These are phyloP conservation scores for Pseudocercospora cruenta DNA, from an alignment of 2,329 filamentous ascomycete genomes.

Conservation along the genomic window DNA sequence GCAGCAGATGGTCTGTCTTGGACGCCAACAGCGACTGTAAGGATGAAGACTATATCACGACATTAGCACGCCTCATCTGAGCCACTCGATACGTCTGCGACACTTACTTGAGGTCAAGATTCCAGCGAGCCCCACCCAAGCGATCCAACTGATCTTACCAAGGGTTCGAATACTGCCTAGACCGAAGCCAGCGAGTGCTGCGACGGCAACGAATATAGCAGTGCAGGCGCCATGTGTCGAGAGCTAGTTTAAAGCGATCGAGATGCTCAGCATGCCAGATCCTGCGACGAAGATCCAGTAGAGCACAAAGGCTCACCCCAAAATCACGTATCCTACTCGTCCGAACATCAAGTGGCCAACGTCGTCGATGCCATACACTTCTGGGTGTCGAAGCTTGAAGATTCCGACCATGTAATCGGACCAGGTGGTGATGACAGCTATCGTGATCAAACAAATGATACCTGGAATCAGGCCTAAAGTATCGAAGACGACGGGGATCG, in stretches of 20 bases:
- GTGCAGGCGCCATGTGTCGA: conserved; percentile 42
- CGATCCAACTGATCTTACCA: conserved; percentile 40
- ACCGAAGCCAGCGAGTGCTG: conserved; percentile 45
- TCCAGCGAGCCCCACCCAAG: conserved; percentile 40
- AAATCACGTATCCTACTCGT: conserved; percentile 54
- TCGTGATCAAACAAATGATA: conserved; percentile 46
- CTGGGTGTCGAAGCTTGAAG: conserved; percentile 59
- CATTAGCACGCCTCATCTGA: too few relatives aligned
- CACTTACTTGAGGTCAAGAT: conserved; percentile 28
- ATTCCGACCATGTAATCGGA: conserved; percentile 53
- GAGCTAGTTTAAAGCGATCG: conserved; percentile 34
- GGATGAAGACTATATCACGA: conserved; percentile 31
- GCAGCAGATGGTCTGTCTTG: conserved; percentile 42
- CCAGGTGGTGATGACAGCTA: conserved; percentile 54
- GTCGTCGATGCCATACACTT: conserved; percentile 63
- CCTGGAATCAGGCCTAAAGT: conserved; percentile 54
- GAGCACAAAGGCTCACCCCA: conserved; percentile 38
- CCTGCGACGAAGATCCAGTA: conserved; percentile 39
- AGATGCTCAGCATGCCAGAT: conserved; percentile 40
- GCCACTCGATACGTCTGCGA: background rate
- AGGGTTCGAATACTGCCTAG: conserved; percentile 43
- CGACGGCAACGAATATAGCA: conserved; percentile 46
- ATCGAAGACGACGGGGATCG: conserved; percentile 49
- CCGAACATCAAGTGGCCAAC: conserved; percentile 61
- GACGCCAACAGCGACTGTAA: conserved; percentile 41